A percentile compares a stretch with the other conserved stretches of the same genome.
phyloP scores from a whole-genome alignment of 352 stramenopile species.

The Chrysophaeum taylorii region DNA sequence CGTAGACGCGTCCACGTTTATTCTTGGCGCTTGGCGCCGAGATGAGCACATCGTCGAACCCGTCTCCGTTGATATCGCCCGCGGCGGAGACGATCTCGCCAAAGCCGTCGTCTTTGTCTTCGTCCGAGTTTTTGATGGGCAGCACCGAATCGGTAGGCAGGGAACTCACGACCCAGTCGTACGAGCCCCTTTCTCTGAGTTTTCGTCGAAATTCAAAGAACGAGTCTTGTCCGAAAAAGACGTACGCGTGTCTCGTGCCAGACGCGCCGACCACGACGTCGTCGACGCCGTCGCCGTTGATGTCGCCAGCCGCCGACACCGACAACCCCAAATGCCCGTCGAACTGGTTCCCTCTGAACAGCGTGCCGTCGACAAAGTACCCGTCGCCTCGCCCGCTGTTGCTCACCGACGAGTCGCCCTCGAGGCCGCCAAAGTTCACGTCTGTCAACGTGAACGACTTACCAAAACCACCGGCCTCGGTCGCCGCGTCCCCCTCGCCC shows the following conservation, averaged over 20 bases:
- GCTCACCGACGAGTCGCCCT: not conserved
- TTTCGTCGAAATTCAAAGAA: not conserved
- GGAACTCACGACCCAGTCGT: not conserved
- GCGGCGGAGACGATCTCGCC: not conserved
- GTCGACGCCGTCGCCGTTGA: slow-evolving; percentile 7
- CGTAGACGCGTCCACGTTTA: not conserved
- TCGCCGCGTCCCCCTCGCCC: not conserved
- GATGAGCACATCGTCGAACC: slow-evolving; percentile 13
- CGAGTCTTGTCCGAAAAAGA: not conserved
- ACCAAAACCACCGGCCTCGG: not conserved
- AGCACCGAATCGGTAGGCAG: not conserved
- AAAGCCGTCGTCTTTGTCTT: slow-evolving; percentile 1
- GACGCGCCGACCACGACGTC: not conserved
- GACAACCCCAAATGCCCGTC: not conserved
- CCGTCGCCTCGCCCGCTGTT: not conserved
- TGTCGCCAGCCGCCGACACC: not conserved
- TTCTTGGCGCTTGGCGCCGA: not conserved
- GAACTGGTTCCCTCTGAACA: not conserved
- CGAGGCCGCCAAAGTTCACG: slow-evolving; percentile 6
- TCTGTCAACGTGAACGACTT: not conserved
- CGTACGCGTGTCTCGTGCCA: not conserved
- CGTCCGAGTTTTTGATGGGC: not conserved
- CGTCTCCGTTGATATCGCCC: slow-evolving; percentile 16
- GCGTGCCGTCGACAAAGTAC: not conserved
- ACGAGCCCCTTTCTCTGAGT: not conserved